Percentiles rank a stretch among this genome's conserved stretches.
These are phyloP conservation scores for Cenchrus americanus DNA, from an alignment of 176 grass and related monocot genomes.

Conservation along the genomic window DNA sequence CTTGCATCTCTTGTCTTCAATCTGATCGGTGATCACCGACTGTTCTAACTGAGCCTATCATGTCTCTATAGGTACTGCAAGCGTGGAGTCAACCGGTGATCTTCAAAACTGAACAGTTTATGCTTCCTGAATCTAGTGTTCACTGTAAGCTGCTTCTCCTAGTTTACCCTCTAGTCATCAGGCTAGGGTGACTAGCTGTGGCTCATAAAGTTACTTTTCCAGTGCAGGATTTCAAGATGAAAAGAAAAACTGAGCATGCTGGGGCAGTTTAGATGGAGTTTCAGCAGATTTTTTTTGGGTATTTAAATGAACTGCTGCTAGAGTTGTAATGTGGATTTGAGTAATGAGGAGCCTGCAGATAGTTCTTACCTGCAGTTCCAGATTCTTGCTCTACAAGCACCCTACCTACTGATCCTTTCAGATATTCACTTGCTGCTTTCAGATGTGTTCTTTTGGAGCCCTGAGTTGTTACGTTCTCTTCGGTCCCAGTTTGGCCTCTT, in stretches of 20 bases:
- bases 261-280: not conserved
- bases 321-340: not conserved
- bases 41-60: not conserved
- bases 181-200: not conserved
- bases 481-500: too few species aligned
- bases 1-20: not conserved
- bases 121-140: constrained; percentile 6
- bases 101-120: not conserved
- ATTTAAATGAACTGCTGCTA: constrained; percentile 22
- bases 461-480: too few species aligned
- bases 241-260: not conserved
- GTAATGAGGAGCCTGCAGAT: not conserved
- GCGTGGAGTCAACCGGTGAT: not conserved
- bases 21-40: not conserved
- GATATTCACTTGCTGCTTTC: too few species aligned
- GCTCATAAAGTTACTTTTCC: not conserved
- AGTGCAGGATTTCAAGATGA: constrained; percentile 10
- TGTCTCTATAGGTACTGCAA: constrained; percentile 12
- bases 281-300: not conserved
- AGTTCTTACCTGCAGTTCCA: not conserved
- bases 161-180: not conserved
- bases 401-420: too few species aligned
- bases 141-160: constrained; percentile 22
- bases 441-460: not conserved
- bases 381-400: too few species aligned